Conservation (phyloP, 108 stramenopile genomes). For the Cyclotella cryptica region DNA sequence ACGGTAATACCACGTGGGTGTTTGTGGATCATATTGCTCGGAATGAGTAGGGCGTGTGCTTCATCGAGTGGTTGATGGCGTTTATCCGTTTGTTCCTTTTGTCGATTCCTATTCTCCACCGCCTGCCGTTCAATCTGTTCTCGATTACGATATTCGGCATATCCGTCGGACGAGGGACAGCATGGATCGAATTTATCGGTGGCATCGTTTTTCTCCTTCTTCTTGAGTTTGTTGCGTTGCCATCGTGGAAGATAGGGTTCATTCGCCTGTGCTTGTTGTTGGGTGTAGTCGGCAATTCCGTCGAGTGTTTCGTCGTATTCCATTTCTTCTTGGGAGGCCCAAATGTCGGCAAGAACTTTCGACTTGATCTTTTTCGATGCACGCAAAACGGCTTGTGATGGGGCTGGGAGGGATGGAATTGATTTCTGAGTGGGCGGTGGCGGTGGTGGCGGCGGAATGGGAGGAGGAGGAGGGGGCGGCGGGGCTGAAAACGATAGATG, state of each 20-base stretch:
- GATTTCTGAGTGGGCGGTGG: conserved; percentile 17
- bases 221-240: conserved; percentile 62
- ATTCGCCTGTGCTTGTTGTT: conserved; percentile 25
- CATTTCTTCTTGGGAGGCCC: conserved; percentile 88
- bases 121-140: conserved; percentile 54
- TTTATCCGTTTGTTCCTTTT: conserved; percentile 25
- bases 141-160: conserved; percentile 51
- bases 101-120: conserved; percentile 22
- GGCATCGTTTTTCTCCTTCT: conserved; percentile 27
- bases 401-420: conserved; percentile 59
- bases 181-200: conserved; percentile 47
- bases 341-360: conserved; percentile 69
- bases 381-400: conserved; percentile 71
- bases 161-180: conserved; percentile 52
- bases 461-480: conserved; percentile 21
- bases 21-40: conserved; percentile 33
- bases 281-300: conserved; percentile 7
- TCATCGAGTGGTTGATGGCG: too few relatives aligned
- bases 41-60: conserved; percentile 17
- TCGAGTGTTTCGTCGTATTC: conserved; percentile 61
- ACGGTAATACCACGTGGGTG: conserved; percentile 66
- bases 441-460: conserved; percentile 24
- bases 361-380: conserved; percentile 43
- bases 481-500: conserved; percentile 7
- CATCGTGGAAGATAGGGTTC: conserved; percentile 45